Base-by-base conservation (phyloP, 2,329 filamentous ascomycete genomes). In the Fusarium scirpi region DNA sequence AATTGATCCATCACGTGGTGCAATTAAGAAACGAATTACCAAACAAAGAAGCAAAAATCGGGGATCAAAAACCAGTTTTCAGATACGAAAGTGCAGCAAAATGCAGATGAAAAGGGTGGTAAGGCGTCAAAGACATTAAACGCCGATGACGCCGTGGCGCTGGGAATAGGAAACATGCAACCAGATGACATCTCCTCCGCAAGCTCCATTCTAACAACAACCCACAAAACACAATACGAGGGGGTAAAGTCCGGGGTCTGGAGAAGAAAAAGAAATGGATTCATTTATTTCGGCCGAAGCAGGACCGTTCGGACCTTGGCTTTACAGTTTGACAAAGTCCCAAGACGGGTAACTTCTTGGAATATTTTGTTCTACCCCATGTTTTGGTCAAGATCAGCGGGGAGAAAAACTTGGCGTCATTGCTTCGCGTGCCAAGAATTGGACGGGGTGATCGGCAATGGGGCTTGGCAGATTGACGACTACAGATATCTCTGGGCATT, bases 201-300 rank as follows among this genome's bases (percentile, higher is more conserved):
- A 38, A 38, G 34, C 34, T 38, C 34, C 18, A 38, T 7, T 38
- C 34, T n/a, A 38, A 5, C 34, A 6, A 51, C 20, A 34, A 13
- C n/a, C 16, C 7, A 30, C 25, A 29, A 24, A 22, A 22, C 22
- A 22, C 22, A 22, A 22, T 22, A 22, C 22, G 22, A 22, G 22
- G 32, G 11, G 10, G 7, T 12, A 27, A 12, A 54, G 18, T 55
- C 64, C 9, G 56, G 67, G 60, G 49, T 27, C 20, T 63, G 58
- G 52, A 48, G 52, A 44, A 56, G 34, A 15, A 49, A 25, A 48
- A 34, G n/a, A n/a, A n/a, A 45, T 54, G 43, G 45, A 30, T 6
- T 18, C n/a, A n/a, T n/a, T n/a, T 15, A 18, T 66, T 71, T 69
- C 60, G 68, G 47, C 69, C 69, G 69, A 71, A 40, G 69, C 54